Percentiles rank a stretch among this genome's conserved stretches.
phyloP scores from a whole-genome alignment of 2,329 filamentous ascomycete genomes.

The Cercospora citrullina region DNA sequence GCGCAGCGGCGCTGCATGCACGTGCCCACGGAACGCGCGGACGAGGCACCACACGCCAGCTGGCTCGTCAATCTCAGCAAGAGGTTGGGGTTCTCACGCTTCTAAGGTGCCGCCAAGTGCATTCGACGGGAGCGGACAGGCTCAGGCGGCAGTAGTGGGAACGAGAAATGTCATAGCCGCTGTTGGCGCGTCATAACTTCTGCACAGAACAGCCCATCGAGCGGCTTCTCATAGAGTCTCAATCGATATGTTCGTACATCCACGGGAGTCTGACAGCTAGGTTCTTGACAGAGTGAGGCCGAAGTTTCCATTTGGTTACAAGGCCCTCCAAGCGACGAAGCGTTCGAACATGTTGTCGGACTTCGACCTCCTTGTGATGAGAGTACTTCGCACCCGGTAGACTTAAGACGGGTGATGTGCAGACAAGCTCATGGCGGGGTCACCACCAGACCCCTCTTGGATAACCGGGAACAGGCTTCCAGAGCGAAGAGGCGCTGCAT shows the following conservation, averaged over 20 bases:
- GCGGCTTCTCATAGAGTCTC: not conserved
- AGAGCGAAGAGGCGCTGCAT: not conserved
- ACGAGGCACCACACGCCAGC: not conserved
- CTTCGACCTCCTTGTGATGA: not conserved
- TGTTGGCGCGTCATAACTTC: not conserved
- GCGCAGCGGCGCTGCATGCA: not conserved
- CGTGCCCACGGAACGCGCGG: not conserved
- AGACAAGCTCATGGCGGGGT: conserved; percentile 1
- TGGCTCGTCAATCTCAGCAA: not conserved
- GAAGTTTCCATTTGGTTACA: not conserved
- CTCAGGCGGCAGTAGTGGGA: not conserved
- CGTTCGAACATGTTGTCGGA: not conserved
- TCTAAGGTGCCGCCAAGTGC: not conserved
- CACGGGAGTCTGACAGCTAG: not conserved
- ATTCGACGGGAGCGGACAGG: not conserved
- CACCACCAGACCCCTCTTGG: not conserved
- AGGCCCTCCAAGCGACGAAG: not conserved
- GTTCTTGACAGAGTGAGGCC: not conserved
- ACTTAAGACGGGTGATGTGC: not conserved
- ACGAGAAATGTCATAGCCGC: not conserved
- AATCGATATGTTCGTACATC: not conserved
- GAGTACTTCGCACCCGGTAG: not conserved
- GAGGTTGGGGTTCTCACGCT: not conserved
- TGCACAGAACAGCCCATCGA: not conserved
- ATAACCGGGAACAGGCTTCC: not conserved